Conservation (phyloP, 2,329 filamentous ascomycete species). For the Hypocreales sp. region DNA sequence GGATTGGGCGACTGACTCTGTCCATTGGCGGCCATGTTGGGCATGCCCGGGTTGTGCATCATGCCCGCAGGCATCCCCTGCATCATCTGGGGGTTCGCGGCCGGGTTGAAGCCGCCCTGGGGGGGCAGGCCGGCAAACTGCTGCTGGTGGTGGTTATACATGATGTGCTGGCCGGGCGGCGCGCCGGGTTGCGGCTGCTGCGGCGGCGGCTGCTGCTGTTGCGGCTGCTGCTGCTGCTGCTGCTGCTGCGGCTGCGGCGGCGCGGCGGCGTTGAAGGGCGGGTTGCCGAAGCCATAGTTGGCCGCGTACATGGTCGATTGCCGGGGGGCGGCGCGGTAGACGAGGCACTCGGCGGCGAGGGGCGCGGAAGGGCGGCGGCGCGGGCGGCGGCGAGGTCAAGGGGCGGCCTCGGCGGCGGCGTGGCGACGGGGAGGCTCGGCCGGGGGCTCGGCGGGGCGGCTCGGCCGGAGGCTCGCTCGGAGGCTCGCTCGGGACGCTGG, state of each 20-base stretch:
- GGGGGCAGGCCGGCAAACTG: conserved; percentile 38
- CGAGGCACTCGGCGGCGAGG: no score
- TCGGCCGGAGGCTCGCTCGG: no score
- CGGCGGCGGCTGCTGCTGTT: conserved; percentile 30
- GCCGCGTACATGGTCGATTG: conserved; percentile 38
- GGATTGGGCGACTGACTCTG: conserved; percentile 33
- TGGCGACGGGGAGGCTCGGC: no score
- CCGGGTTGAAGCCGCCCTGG: conserved; percentile 33
- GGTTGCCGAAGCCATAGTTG: conserved; percentile 38
- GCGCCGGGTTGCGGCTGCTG: conserved; percentile 23
- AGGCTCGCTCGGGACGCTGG: no score
- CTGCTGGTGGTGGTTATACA: conserved; percentile 38
- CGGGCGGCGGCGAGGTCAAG: no score
- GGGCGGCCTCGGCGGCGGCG: no score
- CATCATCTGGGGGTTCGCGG: conserved; percentile 40
- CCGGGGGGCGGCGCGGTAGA: no score
- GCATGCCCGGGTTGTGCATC: conserved; percentile 48
- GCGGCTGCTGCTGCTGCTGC: conserved; percentile 18
- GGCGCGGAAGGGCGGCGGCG: no score
- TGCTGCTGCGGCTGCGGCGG: conserved; percentile 31
- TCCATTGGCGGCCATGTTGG: conserved; percentile 42
- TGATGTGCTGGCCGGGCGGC: conserved; percentile 33
- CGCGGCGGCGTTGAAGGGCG: conserved; percentile 30
- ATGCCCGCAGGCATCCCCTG: conserved; percentile 38
- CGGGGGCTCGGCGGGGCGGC: no score